Conservation (phyloP, 1,139 yeast species). For the Geotrichum europaeum region DNA sequence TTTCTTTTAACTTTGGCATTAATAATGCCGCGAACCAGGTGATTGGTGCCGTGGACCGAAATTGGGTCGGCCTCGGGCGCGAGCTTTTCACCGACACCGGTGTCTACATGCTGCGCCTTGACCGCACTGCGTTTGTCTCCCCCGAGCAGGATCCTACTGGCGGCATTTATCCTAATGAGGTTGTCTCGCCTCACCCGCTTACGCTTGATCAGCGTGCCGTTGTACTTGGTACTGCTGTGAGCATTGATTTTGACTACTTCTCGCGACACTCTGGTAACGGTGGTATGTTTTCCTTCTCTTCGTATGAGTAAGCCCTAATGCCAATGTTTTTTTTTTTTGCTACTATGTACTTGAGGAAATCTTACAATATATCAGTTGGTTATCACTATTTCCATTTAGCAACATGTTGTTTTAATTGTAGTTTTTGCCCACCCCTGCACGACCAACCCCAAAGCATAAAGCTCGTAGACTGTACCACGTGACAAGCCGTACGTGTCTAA, state of each 20-base stretch:
- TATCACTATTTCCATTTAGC: no score
- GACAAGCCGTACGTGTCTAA: background rate
- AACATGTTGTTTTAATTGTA: background rate
- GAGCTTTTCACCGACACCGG: constrained; percentile 94
- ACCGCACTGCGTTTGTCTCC: constrained; percentile 51
- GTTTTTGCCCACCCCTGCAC: background rate
- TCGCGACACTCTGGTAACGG: constrained; percentile 72
- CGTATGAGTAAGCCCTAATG: constrained; percentile 7
- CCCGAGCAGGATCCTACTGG: constrained; percentile 22
- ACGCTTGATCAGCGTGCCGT: constrained; percentile 81
- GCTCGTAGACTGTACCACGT: background rate
- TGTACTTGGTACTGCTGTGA: constrained; percentile 76
- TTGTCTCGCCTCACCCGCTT: constrained; percentile 40
- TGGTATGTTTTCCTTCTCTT: constrained; percentile 1
- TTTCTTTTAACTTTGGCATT: constrained; percentile 83
- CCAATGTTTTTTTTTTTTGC: background rate
- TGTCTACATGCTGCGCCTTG: constrained; percentile 80
- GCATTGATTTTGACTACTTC: constrained; percentile 92
- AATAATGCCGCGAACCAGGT: constrained; percentile 51
- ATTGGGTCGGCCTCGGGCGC: constrained; percentile 92
- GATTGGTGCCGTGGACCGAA: constrained; percentile 75
- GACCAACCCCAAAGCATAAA: background rate
- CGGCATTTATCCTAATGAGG: constrained; percentile 2
- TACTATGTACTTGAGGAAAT: background rate
- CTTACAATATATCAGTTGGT: background rate